A percentile compares a stretch with the other conserved stretches of the same genome.
These are phyloP conservation scores for Candida easanensis DNA, from an alignment of 805 yeast species.

Conservation along the genomic window DNA sequence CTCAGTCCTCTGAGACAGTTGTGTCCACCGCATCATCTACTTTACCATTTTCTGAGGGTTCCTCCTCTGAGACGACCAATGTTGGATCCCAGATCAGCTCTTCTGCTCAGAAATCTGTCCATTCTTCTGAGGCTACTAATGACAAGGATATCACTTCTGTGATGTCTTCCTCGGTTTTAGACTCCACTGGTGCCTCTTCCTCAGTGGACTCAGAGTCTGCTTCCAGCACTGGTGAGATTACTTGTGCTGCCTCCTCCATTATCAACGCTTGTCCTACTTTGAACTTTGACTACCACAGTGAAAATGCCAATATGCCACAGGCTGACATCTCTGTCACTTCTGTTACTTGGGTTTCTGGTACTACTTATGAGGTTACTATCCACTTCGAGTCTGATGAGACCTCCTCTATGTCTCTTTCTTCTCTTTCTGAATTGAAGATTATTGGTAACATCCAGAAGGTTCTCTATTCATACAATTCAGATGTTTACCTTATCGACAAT, in stretches of 20 bases:
- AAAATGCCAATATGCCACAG: conserved; percentile 13
- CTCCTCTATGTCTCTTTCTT: neutral
- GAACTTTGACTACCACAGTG: conserved; percentile 15
- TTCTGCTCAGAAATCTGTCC: neutral
- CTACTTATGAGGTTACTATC: conserved; percentile 16
- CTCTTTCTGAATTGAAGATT: conserved; percentile 19
- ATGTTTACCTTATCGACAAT: conserved; percentile 5
- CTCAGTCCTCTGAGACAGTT: neutral
- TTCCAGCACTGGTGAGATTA: neutral
- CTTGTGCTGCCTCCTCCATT: neutral
- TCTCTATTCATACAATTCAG: conserved; percentile 13
- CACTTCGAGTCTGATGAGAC: conserved; percentile 4
- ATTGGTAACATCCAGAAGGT: conserved; percentile 12
- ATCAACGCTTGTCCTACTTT: conserved; percentile 11
- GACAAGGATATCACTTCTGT: neutral
- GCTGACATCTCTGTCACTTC: conserved; percentile 12
- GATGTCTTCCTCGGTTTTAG: neutral
- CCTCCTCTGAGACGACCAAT: too few species aligned
- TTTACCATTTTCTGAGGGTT: neutral
- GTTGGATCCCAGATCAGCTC: too few species aligned
- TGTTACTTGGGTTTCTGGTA: conserved; percentile 14
- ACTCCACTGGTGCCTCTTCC: neutral
- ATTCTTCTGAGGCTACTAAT: too few species aligned
- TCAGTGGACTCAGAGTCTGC: neutral
- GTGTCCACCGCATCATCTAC: too few species aligned